Evolutionary conservation across 2,329 filamentous ascomycete species (phyloP).

Genomic region (Neospermospora avenae): DNA sequence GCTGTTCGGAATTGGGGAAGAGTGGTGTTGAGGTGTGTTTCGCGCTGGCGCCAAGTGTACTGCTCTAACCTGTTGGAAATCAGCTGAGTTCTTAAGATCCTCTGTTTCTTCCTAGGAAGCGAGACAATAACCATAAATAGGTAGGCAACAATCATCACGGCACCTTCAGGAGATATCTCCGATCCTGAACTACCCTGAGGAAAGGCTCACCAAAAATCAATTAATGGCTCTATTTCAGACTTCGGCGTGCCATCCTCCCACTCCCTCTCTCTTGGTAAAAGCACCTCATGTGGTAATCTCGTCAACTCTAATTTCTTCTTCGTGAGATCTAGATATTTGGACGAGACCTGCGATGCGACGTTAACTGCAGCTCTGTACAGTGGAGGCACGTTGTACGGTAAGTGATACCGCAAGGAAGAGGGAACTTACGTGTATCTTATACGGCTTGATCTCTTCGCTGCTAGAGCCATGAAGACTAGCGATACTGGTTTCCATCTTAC

Average conservation of each 20-base stretch:
- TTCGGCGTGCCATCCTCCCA: constrained; percentile 57
- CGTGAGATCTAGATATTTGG: constrained; percentile 64
- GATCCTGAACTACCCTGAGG: not conserved
- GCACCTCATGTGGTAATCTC: constrained; percentile 57
- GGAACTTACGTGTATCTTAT: constrained; percentile 54
- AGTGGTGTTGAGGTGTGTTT: constrained; percentile 52
- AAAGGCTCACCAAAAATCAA: constrained; percentile 61
- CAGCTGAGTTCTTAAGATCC: not conserved
- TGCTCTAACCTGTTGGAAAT: constrained; percentile 53
- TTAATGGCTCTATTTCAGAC: constrained; percentile 56
- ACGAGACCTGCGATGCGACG: constrained; percentile 51
- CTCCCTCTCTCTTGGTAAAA: constrained; percentile 44
- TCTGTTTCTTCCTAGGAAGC: not conserved
- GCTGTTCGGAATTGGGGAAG: constrained; percentile 62
- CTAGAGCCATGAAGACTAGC: constrained; percentile 3
- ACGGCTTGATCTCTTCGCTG: constrained; percentile 46
- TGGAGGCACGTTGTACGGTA: constrained; percentile 42
- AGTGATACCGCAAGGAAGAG: not conserved
- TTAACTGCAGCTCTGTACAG: constrained; percentile 8
- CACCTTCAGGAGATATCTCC: not conserved
- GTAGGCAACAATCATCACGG: too few species aligned
- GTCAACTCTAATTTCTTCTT: constrained; percentile 65
- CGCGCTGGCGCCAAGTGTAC: constrained; percentile 62
- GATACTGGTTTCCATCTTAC: constrained; percentile 11
- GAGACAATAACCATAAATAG: too few species aligned